A percentile compares a stretch with the other conserved stretches of the same genome.
phyloP scores from a whole-genome alignment of 2,329 filamentous ascomycete genomes.

The Macroventuria anomochaeta region DNA sequence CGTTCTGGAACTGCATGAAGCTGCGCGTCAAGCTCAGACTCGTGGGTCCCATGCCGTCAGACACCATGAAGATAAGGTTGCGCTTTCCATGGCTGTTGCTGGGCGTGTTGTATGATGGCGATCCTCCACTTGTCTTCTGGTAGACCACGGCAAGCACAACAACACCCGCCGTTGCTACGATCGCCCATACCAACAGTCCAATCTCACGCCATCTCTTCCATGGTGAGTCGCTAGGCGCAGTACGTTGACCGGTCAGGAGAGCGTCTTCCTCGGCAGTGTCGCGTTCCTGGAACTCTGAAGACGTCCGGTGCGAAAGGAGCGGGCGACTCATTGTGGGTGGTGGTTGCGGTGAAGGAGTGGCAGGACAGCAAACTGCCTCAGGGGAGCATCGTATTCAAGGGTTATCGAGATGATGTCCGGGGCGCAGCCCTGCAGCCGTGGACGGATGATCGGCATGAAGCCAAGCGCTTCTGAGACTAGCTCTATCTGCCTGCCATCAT shows the following conservation, averaged over 20 bases:
- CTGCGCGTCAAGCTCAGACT: slow-evolving; percentile 85
- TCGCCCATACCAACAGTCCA: slow-evolving; percentile 80
- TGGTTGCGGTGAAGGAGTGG: slow-evolving; percentile 19
- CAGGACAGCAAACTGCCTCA: slow-evolving; percentile 12
- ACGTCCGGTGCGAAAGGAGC: slow-evolving; percentile 61
- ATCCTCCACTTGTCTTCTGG: slow-evolving; percentile 61
- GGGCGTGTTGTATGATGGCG: slow-evolving; percentile 30
- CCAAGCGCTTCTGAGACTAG: slow-evolving; percentile 19
- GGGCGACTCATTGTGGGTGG: slow-evolving; percentile 48
- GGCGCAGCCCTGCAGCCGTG: slow-evolving; percentile 7
- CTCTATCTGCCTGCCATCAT: slow-evolving; percentile 18
- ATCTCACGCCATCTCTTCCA: slow-evolving; percentile 74
- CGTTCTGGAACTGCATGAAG: slow-evolving; percentile 79
- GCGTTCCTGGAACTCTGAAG: slow-evolving; percentile 60
- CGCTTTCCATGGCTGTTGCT: slow-evolving; percentile 67
- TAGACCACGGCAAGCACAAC: slow-evolving; percentile 82
- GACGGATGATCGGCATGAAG: slow-evolving; percentile 23
- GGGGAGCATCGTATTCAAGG: slow-evolving; percentile 15
- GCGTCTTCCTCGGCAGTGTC: slow-evolving; percentile 68
- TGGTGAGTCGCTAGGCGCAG: slow-evolving; percentile 27
- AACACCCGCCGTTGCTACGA: slow-evolving; percentile 78
- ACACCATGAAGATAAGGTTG: slow-evolving; percentile 98
- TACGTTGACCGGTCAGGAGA: slow-evolving; percentile 63
- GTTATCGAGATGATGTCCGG: slow-evolving; percentile 8
- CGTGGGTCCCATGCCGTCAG: slow-evolving; percentile 96